A percentile compares a stretch with the other conserved stretches of the same genome.
These are phyloP conservation scores for Carex cristatella DNA, from an alignment of 176 grass and related monocot species.

Conservation along the genomic window DNA sequence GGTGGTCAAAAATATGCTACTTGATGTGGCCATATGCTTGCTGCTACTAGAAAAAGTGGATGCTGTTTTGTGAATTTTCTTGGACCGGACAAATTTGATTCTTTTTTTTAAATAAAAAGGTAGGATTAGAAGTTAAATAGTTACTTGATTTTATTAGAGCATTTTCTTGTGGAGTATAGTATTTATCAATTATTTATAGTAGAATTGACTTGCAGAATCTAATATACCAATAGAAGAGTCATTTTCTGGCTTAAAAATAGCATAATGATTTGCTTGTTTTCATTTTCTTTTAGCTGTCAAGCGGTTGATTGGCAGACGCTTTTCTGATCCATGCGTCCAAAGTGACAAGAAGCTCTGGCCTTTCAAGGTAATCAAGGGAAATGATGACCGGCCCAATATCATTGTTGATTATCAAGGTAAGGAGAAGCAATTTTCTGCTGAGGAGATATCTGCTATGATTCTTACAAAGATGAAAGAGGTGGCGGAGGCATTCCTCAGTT, in stretches of 20 bases:
- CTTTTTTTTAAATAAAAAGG: background rate
- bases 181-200: background rate
- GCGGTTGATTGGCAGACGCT: background rate
- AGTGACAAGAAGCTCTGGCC: background rate
- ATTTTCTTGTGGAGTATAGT: background rate
- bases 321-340: background rate
- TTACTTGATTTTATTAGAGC: background rate
- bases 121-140: background rate
- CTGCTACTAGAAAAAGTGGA: too few species aligned
- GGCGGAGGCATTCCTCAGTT: background rate
- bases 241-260: background rate
- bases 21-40: too few species aligned
- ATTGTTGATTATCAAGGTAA: background rate
- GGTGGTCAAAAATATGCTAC: too few species aligned
- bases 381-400: background rate
- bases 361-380: background rate
- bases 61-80: too few species aligned
- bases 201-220: background rate
- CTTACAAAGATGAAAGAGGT: slow-evolving; percentile 4
- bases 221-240: background rate
- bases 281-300: slow-evolving; percentile 23
- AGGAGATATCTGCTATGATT: background rate
- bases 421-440: background rate
- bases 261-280: background rate
- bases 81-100: background rate